phyloP scores from a whole-genome alignment of 176 grass and related monocot genomes.

The Elaeis guineensis region DNA sequence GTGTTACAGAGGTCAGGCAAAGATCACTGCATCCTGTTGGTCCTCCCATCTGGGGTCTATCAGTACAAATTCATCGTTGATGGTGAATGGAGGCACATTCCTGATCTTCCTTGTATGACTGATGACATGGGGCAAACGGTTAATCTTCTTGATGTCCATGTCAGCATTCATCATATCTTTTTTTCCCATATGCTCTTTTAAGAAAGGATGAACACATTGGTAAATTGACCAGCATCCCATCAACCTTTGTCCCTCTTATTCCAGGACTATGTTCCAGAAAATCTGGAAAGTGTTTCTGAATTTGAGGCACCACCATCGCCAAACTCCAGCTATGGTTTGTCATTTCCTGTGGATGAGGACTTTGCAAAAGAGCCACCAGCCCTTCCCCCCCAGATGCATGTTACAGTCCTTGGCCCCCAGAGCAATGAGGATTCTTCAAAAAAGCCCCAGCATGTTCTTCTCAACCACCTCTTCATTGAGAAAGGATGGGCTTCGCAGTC shows the following conservation, averaged over 20 bases:
- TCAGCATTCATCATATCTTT: slow-evolving; percentile 34
- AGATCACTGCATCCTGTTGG: slow-evolving; percentile 56
- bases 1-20: slow-evolving; percentile 55
- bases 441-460: slow-evolving; percentile 68
- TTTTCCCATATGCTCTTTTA: neutral
- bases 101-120: slow-evolving; percentile 49
- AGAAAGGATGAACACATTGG: neutral
- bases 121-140: slow-evolving; percentile 46
- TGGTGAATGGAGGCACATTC: slow-evolving; percentile 42
- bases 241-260: neutral
- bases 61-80: slow-evolving; percentile 76
- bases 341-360: slow-evolving; percentile 55
- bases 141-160: slow-evolving; percentile 89
- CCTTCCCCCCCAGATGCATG: slow-evolving; percentile 53
- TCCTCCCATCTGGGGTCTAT: slow-evolving; percentile 68
- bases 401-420: slow-evolving; percentile 39
- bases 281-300: slow-evolving; percentile 53
- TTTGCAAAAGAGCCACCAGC: slow-evolving; percentile 66
- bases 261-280: slow-evolving; percentile 78
- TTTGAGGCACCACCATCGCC: slow-evolving; percentile 75
- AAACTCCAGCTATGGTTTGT: slow-evolving; percentile 48
- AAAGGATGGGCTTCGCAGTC: slow-evolving; percentile 79
- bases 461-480: slow-evolving; percentile 85
- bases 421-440: slow-evolving; percentile 7
- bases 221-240: neutral